phyloP scores from a whole-genome alignment of 2,329 filamentous ascomycete species.

The Monosporascus cannonballus region DNA sequence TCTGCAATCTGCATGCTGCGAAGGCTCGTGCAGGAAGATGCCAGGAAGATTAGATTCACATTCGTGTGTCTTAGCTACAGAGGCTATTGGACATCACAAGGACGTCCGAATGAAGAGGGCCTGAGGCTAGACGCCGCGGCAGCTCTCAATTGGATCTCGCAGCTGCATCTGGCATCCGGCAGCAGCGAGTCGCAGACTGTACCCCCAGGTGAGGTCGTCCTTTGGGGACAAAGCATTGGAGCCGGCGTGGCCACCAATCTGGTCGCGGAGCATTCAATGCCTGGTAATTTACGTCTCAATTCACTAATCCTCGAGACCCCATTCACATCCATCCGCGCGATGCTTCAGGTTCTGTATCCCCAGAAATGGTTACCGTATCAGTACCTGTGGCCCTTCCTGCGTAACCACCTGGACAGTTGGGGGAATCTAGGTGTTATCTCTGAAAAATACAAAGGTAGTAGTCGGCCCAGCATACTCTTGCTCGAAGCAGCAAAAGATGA shows the following conservation, averaged over 20 bases:
- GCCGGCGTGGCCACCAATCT: constrained; percentile 63
- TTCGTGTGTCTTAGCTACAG: constrained; percentile 57
- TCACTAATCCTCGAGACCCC: constrained; percentile 69
- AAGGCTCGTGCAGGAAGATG: constrained; percentile 27
- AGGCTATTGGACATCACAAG: constrained; percentile 73
- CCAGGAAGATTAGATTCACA: constrained; percentile 31
- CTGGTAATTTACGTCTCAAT: constrained; percentile 32
- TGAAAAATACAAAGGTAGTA: constrained; percentile 18
- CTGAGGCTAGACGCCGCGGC: constrained; percentile 64
- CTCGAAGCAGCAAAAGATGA: constrained; percentile 54
- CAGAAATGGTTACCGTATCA: constrained; percentile 76
- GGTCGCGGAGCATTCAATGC: constrained; percentile 34
- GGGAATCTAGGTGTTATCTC: constrained; percentile 42
- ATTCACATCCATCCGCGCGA: constrained; percentile 63
- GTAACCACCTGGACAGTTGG: constrained; percentile 55
- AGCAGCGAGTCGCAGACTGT: constrained; percentile 1
- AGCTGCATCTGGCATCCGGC: constrained; percentile 28
- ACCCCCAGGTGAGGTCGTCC: constrained; percentile 36
- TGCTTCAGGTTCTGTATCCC: constrained; percentile 68
- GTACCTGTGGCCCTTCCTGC: constrained; percentile 67
- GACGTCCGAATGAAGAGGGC: constrained; percentile 62
- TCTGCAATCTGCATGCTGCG: constrained; percentile 41
- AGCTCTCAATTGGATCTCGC: constrained; percentile 54
- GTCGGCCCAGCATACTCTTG: constrained; percentile 38
- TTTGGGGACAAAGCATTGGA: constrained; percentile 78